phyloP scores from a whole-genome alignment of 495 filamentous ascomycete species.

The Neurospora sp. region DNA sequence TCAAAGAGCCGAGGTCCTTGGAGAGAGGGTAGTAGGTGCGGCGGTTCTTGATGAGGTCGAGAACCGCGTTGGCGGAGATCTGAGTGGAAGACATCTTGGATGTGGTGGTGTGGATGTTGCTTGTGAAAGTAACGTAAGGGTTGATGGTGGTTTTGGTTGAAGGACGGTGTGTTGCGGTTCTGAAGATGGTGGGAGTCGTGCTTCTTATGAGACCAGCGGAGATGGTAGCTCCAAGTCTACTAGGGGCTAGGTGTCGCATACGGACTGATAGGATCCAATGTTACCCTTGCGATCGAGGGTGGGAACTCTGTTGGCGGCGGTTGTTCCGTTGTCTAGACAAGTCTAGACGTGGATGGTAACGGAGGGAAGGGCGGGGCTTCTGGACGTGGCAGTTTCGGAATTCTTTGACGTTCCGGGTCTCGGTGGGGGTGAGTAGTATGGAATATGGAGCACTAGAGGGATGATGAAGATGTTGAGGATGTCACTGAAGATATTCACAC shows the following conservation, averaged over 20 bases:
- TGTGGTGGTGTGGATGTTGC: conserved; percentile 3
- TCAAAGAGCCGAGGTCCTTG: conserved; percentile 38
- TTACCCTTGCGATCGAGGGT: not conserved
- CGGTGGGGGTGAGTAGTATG: not conserved
- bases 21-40: conserved; percentile 50
- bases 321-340: not conserved
- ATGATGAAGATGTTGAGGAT: not conserved
- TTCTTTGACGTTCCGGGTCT: not conserved
- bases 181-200: conserved; percentile 5
- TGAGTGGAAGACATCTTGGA: conserved; percentile 17
- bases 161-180: conserved; percentile 4
- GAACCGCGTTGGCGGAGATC: conserved; percentile 29
- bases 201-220: not conserved
- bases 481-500: not conserved
- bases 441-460: not conserved
- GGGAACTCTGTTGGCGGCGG: not conserved
- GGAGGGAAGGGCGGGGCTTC: not conserved
- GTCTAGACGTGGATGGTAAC: not conserved
- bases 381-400: not conserved
- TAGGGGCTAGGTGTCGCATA: not conserved
- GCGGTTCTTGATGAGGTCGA: conserved; percentile 44
- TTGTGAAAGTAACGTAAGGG: conserved; percentile 6
- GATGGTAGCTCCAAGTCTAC: conserved; percentile 2
- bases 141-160: conserved; percentile 2
- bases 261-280: not conserved